These are phyloP conservation scores for Kluyveromyces siamensis DNA, from an alignment of 805 yeast genomes.

Conservation along the genomic window DNA sequence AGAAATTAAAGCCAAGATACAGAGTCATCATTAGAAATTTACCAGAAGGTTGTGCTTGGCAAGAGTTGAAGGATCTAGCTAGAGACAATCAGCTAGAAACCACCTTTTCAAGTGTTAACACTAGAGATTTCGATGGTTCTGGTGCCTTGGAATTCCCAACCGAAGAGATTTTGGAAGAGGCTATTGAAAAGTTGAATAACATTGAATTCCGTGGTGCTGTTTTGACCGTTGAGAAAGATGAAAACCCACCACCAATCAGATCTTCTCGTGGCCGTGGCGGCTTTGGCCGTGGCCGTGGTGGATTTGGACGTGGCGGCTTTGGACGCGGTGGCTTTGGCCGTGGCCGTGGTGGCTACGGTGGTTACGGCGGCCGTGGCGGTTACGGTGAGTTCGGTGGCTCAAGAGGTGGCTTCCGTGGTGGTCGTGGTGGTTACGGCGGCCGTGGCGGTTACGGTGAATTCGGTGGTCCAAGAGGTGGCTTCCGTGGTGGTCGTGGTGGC, in stretches of 20 bases:
- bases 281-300: constrained; percentile 39
- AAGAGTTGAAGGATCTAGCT: constrained; percentile 83
- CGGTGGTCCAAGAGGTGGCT: constrained; percentile 24
- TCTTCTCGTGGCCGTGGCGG: constrained; percentile 35
- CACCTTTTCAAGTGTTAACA: constrained; percentile 43
- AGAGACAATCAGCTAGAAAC: constrained; percentile 65
- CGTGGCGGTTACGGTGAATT: constrained; percentile 29
- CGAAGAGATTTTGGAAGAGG: constrained; percentile 67
- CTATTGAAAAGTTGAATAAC: constrained; percentile 65
- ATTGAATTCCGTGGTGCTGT: constrained; percentile 62
- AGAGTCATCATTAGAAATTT: constrained; percentile 62
- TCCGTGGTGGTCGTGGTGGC: constrained; percentile 36
- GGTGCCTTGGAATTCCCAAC: constrained; percentile 42
- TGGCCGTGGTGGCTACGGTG: constrained; percentile 35
- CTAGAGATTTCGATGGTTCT: constrained; percentile 38
- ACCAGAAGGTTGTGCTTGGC: constrained; percentile 78
- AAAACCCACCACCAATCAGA: constrained; percentile 41
- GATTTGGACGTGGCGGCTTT: constrained; percentile 39
- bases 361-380: constrained; percentile 27
- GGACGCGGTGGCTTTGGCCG: constrained; percentile 37
- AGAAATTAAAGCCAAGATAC: constrained; percentile 54
- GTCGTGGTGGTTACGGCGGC: constrained; percentile 27
- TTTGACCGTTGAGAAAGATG: constrained; percentile 72
- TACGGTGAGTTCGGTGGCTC: constrained; percentile 26
- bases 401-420: constrained; percentile 36